Base-by-base conservation (phyloP, 2,329 filamentous ascomycete species). In the Endoconidiophora polonica region DNA sequence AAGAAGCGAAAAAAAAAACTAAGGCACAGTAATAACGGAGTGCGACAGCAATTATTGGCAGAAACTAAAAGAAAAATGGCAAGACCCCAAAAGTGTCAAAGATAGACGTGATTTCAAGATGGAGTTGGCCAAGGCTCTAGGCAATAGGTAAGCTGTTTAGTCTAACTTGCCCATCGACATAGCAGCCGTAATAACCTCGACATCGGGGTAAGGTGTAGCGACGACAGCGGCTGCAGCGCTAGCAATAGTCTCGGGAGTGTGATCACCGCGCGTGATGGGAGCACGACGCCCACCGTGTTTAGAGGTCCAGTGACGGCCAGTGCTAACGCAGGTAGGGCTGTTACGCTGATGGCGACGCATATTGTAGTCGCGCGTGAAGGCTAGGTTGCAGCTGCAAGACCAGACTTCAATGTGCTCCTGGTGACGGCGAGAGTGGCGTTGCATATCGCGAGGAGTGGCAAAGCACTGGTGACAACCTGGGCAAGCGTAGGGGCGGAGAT, bases 341-440 rank as follows among this genome's bases (percentile, higher is more conserved):
- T 26, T 33, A 18, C 44, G 44, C 39, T 48, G 26, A 37, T 52
- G 50, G 14, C 50, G 50, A n/a, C 43, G 46, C n/a, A 52, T 29
- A 42, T 52, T 52, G 39, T 52, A 52, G 26, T 49, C 46, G 10
- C 50, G 50, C 3, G 50, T 52, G 23, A 52, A 52, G 9, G 50
- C 49, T 14, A 41, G 18, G 10, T 7, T 26, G 18, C 50, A 52
- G 24, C 18, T 49, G 33, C 50, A 52, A 10, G 45, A 18, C 37
- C 50, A 52, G 0, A 49, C 50, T 22, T 45, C 20, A 6, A 52
- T 42, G 5, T 29, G 23, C 12, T 44, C 16, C n/a, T 46, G 23
- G 22, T 52, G 50, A n/a, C 50, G 46, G 4, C 14, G 20, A 3
- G 50, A 41, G 36, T 52, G 50, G 14, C 50, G 50, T 9, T 38